Percentiles rank a stretch among this genome's conserved stretches.
These are phyloP conservation scores for Fusarium vanettenii DNA, from an alignment of 2,329 filamentous ascomycete species.

Conservation along the genomic window DNA sequence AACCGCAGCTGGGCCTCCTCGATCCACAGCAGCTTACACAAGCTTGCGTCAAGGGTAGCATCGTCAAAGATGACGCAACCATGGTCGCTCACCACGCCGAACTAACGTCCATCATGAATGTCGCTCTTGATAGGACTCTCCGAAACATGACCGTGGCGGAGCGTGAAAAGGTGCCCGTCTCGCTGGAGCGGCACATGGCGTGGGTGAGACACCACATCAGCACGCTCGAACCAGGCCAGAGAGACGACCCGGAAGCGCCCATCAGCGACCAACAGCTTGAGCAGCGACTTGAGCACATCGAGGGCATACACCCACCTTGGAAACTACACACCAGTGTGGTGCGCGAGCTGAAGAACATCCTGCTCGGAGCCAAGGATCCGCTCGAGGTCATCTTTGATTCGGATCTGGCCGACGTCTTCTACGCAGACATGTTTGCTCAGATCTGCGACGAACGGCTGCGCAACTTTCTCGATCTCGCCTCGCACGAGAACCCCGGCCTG, in stretches of 20 bases:
- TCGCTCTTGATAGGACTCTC: neutral
- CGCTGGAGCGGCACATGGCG: neutral
- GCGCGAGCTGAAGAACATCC: neutral
- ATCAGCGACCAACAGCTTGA: neutral
- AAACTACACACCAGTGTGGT: slow-evolving; percentile 1
- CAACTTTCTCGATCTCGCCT: neutral
- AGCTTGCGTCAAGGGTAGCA: neutral
- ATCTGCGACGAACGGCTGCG: neutral
- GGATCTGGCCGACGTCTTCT: slow-evolving; percentile 9
- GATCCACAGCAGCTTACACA: neutral
- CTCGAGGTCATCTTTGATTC: slow-evolving; percentile 8
- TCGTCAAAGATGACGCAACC: neutral
- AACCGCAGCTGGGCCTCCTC: neutral
- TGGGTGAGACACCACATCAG: slow-evolving; percentile 16
- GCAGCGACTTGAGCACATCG: neutral
- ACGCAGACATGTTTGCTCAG: neutral
- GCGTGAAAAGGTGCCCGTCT: neutral
- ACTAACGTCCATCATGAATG: neutral
- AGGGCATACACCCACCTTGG: slow-evolving; percentile 2
- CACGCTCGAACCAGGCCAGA: neutral
- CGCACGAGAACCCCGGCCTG: slow-evolving; percentile 4
- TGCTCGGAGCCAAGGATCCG: neutral
- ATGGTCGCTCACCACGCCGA: neutral
- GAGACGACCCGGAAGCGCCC: neutral
- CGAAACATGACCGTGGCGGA: neutral